These are phyloP conservation scores for Phytophthora constricta DNA, from an alignment of 352 stramenopile species.

Conservation along the genomic window DNA sequence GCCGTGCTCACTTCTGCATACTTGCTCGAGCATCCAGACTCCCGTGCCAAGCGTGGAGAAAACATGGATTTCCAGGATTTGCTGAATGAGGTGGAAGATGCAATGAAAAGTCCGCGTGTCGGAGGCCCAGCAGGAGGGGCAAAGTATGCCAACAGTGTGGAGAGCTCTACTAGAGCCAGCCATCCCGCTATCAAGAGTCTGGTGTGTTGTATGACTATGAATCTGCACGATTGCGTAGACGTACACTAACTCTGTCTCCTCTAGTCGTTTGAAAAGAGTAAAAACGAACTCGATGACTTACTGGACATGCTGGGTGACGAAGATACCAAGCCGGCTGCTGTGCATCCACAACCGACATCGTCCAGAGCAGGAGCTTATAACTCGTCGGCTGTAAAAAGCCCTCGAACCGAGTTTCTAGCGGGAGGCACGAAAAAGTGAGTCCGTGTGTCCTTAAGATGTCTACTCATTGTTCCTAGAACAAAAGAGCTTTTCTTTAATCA, in stretches of 20 bases:
- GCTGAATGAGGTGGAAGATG: slow-evolving; percentile 73
- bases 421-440: slow-evolving; percentile 69
- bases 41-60: not conserved
- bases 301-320: slow-evolving; percentile 68
- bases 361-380: slow-evolving; percentile 23
- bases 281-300: slow-evolving; percentile 79
- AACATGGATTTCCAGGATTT: slow-evolving; percentile 79
- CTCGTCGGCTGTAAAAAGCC: slow-evolving; percentile 15
- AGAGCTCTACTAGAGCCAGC: slow-evolving; percentile 10
- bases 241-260: not conserved
- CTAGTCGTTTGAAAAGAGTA: slow-evolving; percentile 14
- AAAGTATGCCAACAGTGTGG: slow-evolving; percentile 15
- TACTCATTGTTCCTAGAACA: not conserved
- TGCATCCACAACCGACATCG: slow-evolving; percentile 41
- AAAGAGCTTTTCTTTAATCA: not conserved
- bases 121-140: slow-evolving; percentile 11
- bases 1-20: not conserved
- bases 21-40: not conserved
- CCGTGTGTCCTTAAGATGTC: not conserved
- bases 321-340: slow-evolving; percentile 35
- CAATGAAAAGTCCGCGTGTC: slow-evolving; percentile 50
- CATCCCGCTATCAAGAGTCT: slow-evolving; percentile 21
- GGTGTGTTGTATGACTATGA: slow-evolving; percentile 18
- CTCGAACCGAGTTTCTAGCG: slow-evolving; percentile 42
- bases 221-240: too few relatives aligned